Percentiles rank a stretch among this genome's conserved stretches.
Conservation (phyloP, 2,329 filamentous ascomycete species). For the Microdochium trichocladiopsis region DNA sequence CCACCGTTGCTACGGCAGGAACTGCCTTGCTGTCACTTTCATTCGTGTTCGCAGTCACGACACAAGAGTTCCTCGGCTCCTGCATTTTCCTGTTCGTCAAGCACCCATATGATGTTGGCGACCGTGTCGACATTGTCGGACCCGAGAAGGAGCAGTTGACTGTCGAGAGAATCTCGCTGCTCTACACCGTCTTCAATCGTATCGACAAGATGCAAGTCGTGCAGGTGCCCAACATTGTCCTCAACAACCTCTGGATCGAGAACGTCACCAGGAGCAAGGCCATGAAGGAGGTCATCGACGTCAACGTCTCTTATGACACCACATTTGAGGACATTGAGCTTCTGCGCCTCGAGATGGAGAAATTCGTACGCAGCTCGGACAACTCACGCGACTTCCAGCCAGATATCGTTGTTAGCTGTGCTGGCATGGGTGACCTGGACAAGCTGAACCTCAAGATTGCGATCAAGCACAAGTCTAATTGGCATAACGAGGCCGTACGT, state of each 20-base stretch:
- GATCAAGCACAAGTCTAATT: slow-evolving; percentile 89
- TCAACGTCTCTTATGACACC: slow-evolving; percentile 82
- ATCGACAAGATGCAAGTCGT: slow-evolving; percentile 74
- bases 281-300: slow-evolving; percentile 78
- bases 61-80: slow-evolving; percentile 92
- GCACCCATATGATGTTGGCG: slow-evolving; percentile 93
- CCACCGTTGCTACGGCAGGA: slow-evolving; percentile 81
- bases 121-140: slow-evolving; percentile 74
- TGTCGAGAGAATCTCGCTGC: slow-evolving; percentile 88
- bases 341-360: slow-evolving; percentile 75
- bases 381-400: slow-evolving; percentile 89
- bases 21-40: slow-evolving; percentile 92
- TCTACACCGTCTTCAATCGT: slow-evolving; percentile 87
- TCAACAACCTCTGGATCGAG: slow-evolving; percentile 92
- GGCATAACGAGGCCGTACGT: slow-evolving; percentile 80
- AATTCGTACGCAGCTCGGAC: slow-evolving; percentile 74
- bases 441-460: slow-evolving; percentile 78
- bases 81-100: slow-evolving; percentile 99
- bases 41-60: slow-evolving; percentile 88
- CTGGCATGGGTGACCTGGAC: slow-evolving; percentile 75
- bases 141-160: slow-evolving; percentile 56
- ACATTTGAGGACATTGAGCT: slow-evolving; percentile 84
- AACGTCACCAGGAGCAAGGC: slow-evolving; percentile 87
- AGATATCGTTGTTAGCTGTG: slow-evolving; percentile 72
- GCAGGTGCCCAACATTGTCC: slow-evolving; percentile 82